Conservation (phyloP, 768 basidiomycete species). For the Hypsizygus marmoreus region DNA sequence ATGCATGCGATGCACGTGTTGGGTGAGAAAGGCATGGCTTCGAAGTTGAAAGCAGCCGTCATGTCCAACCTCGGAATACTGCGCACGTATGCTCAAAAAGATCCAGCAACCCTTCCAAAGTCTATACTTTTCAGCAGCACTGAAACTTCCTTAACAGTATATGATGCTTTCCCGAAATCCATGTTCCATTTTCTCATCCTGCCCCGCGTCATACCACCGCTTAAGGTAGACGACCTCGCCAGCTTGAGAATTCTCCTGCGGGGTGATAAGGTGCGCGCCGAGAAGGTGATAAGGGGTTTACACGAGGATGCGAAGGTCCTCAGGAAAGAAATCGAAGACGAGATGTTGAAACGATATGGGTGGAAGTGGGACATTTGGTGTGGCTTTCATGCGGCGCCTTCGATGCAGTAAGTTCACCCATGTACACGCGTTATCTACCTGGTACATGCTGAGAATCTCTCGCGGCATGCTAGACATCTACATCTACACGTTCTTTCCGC, state of each 20-base stretch:
- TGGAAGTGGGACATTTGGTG: conserved; percentile 77
- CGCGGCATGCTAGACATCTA: conserved; percentile 63
- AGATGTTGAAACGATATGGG: conserved; percentile 76
- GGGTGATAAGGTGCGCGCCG: conserved; percentile 54
- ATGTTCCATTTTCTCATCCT: conserved; percentile 88
- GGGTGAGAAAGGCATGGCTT: too few species aligned
- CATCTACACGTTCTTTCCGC: conserved; percentile 86
- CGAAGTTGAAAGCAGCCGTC: too few species aligned
- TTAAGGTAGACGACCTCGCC: conserved; percentile 40
- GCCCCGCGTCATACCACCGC: conserved; percentile 53
- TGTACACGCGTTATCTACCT: not conserved
- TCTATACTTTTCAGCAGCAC: conserved; percentile 63
- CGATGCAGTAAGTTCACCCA: conserved; percentile 72
- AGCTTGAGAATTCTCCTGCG: conserved; percentile 59
- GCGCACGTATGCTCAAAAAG: conserved; percentile 58
- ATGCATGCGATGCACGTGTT: not conserved
- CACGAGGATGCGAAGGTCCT: conserved; percentile 56
- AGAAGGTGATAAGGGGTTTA: conserved; percentile 53
- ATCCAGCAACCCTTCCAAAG: conserved; percentile 55
- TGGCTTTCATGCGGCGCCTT: conserved; percentile 86
- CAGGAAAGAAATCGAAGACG: conserved; percentile 66
- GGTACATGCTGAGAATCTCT: too few species aligned
- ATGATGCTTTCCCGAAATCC: conserved; percentile 79
- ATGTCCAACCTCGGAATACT: conserved; percentile 58
- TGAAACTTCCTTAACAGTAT: conserved; percentile 60